Conservation (phyloP, 2,329 filamentous ascomycete genomes). For the Phyllosticta citriasiana region DNA sequence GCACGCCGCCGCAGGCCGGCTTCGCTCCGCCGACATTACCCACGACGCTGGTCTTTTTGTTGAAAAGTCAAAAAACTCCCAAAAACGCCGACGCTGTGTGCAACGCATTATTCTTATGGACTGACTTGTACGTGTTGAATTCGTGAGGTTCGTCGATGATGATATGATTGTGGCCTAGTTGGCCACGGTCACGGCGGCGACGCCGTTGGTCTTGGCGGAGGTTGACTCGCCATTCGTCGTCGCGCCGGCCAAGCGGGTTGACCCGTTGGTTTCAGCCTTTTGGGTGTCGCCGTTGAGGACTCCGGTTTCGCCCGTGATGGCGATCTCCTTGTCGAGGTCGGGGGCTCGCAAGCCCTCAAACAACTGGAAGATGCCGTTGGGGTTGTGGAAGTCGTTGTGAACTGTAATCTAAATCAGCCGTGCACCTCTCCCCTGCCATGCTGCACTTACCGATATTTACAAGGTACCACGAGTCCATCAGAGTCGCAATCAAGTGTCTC, state of each 20-base stretch:
- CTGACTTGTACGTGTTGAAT: constrained; percentile 2
- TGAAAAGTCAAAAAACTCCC: constrained; percentile 5
- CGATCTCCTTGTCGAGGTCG: constrained; percentile 44
- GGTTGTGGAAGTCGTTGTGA: constrained; percentile 93
- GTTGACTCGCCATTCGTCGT: constrained; percentile 4
- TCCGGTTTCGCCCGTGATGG: neutral
- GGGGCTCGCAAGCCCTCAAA: constrained; percentile 69
- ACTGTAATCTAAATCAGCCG: constrained; percentile 43
- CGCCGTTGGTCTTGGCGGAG: constrained; percentile 6
- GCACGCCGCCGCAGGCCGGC: neutral
- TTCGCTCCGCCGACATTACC: neutral
- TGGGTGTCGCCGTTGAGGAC: neutral
- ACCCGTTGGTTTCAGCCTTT: neutral
- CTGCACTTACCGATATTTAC: constrained; percentile 77
- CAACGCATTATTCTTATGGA: neutral
- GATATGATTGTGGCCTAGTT: neutral
- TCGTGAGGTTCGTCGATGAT: neutral
- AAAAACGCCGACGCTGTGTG: constrained; percentile 9
- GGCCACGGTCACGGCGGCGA: neutral
- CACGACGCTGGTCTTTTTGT: constrained; percentile 1
- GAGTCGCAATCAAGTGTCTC: constrained; percentile 64
- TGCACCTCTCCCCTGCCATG: neutral
- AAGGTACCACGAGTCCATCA: constrained; percentile 88
- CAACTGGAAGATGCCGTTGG: constrained; percentile 70
- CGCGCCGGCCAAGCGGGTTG: neutral